Evolutionary conservation across 2,329 filamentous ascomycete species (phyloP), one percentile per base, ranked within the genome.

Genomic region (Nothophoma quercina): DNA sequence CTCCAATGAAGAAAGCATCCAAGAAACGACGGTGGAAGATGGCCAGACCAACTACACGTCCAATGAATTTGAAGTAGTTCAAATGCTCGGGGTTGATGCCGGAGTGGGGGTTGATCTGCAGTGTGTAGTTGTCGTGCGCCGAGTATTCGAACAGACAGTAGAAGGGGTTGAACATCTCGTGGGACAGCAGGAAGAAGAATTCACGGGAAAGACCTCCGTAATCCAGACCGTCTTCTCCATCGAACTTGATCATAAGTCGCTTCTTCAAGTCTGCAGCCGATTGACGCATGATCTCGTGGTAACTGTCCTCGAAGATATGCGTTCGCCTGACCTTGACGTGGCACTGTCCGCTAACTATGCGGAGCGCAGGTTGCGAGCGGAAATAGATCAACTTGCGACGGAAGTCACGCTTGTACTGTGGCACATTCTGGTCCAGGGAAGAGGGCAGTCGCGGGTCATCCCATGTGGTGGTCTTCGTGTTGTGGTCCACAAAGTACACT

Each of bases 161-260:
- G 79, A 99, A 99, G 25, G 95, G 95, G 76, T 99, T 99, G 81
- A 99, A 99, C 95, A 99, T 99, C 81, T 99, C 95, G 78, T 99
- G 95, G 13, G 93, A 98, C 48, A 99, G 85, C 32, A 99, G 82
- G 86, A 99, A 99, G 83, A 99, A 99, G 82, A 99, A 99, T 78
- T 99, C 95, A 59, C 85, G 85, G 28, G 95, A 99, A 49, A 99
- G 84, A 83, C 95, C 95, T 75, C 95, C 95, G 71, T 99, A 99
- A 77, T 99, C 95, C 56, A 99, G 80, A 77, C 95, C 95, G 69
- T 99, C 95, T 79, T 99, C 95, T 40, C 95, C 95, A 64, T 99
- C 95, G 65, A 99, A 99, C 79, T 99, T 99, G 78, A 99, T 96
- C 95, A 99, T 99, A 61, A 99, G 78, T 40, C 95, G 87, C 80